Evolutionary conservation across 2,329 filamentous ascomycete species (phyloP), one percentile per base, ranked within the genome.

Genomic region (Verticillium tricorpus): DNA sequence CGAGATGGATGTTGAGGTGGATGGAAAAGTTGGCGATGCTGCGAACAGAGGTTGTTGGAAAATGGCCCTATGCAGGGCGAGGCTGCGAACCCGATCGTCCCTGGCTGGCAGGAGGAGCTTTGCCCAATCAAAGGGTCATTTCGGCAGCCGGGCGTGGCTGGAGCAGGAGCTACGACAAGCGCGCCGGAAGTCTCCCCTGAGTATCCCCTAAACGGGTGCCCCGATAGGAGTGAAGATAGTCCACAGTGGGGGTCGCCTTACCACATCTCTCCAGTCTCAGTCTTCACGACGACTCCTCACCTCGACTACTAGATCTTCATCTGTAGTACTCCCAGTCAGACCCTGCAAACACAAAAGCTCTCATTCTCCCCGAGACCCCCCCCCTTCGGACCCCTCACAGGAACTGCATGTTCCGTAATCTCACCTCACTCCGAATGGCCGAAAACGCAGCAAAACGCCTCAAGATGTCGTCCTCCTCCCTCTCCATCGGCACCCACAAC

Each of bases 401-500:
- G 25, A 31, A 34, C 58, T 74, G 63, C 52, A 83, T 82, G 77
- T 72, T 84, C 62, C 78, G 77, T 58, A 73, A 67, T 60, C 64
- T 79, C n/a, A 58, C 19, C 34, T 34, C 58, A 9, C 28, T 67
- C 66, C 77, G 67, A 70, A 90, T 90, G 88, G 82, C 88, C 70
- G 85, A 91, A 82, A 85, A 81, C 73, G 84, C 88, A 71, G 79
- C 89, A 65, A 98, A 98, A 80, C 89, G 91, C 76, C 79, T 96
- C 75, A 97, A 96, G 84, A 91, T 89, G 69, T 58, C 56, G 6
- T 65, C 64, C 57, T 63, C 64, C 57, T 63, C 64, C 56, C 59
- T 66, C 82, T 85, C 63, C 69, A 96, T 97, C 74, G 95, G 93
- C 72, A 99, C 95, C 34, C 95, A 99, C 85, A 97, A 90, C 79